Base-by-base conservation (phyloP, 2,329 filamentous ascomycete genomes). In the Didymella sp. region DNA sequence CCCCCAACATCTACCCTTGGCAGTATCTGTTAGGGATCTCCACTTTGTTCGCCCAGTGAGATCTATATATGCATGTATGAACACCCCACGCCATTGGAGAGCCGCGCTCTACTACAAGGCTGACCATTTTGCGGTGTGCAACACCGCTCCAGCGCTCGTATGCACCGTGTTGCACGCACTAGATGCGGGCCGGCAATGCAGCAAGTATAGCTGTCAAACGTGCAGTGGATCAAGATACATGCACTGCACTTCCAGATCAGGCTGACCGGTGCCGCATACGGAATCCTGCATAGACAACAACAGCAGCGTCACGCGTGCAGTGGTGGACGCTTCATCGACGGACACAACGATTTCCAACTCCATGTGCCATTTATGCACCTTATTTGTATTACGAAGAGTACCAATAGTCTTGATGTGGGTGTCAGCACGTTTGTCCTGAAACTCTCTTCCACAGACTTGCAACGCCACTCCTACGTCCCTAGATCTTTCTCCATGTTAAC, bases 201-300 rank as follows among this genome's bases (percentile, higher is more conserved):
- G 13, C 27, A 24, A 42, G 28, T 21, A 17, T 37, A 28, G 28
- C 15, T n/a, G 19, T 35, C 25, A 17, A 42, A 27, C 21, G 13
- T 28, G 53, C 21, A 42, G 33, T 45, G 27, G 40, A 22, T n/a
- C 27, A 2, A 44, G 3, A 5, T 38, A 9, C 24, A 35, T 51
- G 41, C 27, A 42, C 22, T 17, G 11, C n/a, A 12, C 19, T 28
- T 45, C 41, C 41, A 13, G 31, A 41, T 46, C 8, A 4, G 25
- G 53, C 47, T 56, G 31, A 56, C 53, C 53, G 53, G 52, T 50
- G n/a, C 46, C 46, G 21, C 19, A 46, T 41, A 31, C 7, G 46
- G 41, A 35, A 42, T 17, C 41, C n/a, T 46, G 47, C 47, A 48
- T 48, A 31, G 12, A 25, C 30, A 30, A 38, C 38, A 28, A 15